Evolutionary conservation across 108 stramenopile species (phyloP), one percentile per base, ranked within the genome.

Genomic region (Stephanodiscus triporus): DNA sequence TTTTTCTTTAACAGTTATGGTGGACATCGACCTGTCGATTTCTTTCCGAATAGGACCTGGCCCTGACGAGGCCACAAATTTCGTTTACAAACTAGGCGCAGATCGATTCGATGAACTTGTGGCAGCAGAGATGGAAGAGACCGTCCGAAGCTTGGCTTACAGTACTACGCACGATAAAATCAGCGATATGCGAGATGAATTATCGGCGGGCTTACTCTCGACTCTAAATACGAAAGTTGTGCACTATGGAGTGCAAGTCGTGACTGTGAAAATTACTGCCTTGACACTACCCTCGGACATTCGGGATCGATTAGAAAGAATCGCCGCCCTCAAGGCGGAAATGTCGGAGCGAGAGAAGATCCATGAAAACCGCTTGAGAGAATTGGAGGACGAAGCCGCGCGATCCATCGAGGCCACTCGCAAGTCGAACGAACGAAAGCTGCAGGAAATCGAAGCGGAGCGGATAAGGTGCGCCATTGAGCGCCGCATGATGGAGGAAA

Each of bases 31-130:
- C 62, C 22, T 72, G 7, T 78, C 77, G 24, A 26, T 78, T 23
- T 69, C 77, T 34, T 72, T 78, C 62, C 70, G 70, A 11, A 78
- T 78, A 26, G 77, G 77, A 26, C 77, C 77, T 30, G 70, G 65
- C 45, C 37, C 56, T 2, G 63, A 82, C 7, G 76, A 70, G 5
- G 85, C 49, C 60, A 36, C 57, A 48, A 71, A 57, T 58, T 86
- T 86, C 61, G 83, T 86, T 30, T 86, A 86, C 80, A 86, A 72
- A 42, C 47, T 86, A 49, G 85, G 85, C 24, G 83, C 83, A 42
- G 77, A 84, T 59, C 70, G 77, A 19, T 72, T 86, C 32, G 81
- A 86, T 50, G 83, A 86, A 27, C 72, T 84, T 6, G 37, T 86
- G 26, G 63, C 83, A 17, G 80, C 85, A 19, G 80, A 84, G 47